Evolutionary conservation across 352 stramenopile species (phyloP).

Genomic region (Pythium brachiatum): DNA sequence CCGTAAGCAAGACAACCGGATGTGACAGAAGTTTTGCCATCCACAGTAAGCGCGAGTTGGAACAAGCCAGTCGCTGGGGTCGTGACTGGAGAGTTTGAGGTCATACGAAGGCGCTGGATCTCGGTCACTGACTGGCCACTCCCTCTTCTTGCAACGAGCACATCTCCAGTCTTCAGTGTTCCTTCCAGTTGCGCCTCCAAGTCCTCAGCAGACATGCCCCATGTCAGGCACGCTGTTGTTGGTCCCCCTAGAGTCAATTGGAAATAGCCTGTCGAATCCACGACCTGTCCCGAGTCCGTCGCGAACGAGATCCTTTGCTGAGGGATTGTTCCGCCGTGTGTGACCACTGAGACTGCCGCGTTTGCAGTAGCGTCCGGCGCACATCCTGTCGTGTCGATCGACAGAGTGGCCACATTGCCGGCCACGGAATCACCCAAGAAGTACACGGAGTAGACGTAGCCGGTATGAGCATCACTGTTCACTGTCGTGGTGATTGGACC

Average conservation of each 20-base stretch:
- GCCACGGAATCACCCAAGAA: conserved; percentile 83
- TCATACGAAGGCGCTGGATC: conserved; percentile 67
- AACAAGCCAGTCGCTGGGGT: conserved; percentile 46
- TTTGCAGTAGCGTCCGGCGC: conserved; percentile 26
- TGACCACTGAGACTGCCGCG: conserved; percentile 40
- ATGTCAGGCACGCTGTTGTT: conserved; percentile 47
- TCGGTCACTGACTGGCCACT: conserved; percentile 64
- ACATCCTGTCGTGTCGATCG: conserved; percentile 26
- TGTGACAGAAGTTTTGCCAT: conserved; percentile 41
- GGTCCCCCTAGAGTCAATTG: conserved; percentile 29
- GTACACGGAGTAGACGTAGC: conserved; percentile 92
- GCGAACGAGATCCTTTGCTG: conserved; percentile 81
- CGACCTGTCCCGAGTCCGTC: conserved; percentile 73
- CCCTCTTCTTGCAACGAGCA: conserved; percentile 56
- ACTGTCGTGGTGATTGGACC: conserved; percentile 29
- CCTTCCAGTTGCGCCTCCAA: conserved; percentile 47
- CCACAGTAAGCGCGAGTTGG: conserved; percentile 56
- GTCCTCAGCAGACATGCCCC: conserved; percentile 48
- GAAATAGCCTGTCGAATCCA: conserved; percentile 59
- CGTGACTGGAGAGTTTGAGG: conserved; percentile 61
- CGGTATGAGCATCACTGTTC: conserved; percentile 33
- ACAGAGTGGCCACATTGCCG: conserved; percentile 74
- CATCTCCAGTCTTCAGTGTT: conserved; percentile 37
- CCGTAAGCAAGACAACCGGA: conserved; percentile 75
- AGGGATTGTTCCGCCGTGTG: conserved; percentile 75